phyloP scores from a whole-genome alignment of 75 land plant genomes.

The Ceratopteris richardii region DNA sequence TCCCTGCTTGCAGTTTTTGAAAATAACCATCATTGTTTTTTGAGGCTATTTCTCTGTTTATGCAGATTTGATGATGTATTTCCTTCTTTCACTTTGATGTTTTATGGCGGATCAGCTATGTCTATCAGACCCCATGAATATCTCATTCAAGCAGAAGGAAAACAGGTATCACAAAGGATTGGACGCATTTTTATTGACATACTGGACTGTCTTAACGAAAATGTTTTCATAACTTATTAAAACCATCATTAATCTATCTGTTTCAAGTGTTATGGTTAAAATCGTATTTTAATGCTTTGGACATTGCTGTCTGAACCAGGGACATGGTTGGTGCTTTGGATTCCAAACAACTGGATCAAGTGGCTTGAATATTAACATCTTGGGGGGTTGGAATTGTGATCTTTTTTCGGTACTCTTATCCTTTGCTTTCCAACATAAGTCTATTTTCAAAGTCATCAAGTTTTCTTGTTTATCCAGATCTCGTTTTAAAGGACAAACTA shows the following conservation, averaged over 20 bases:
- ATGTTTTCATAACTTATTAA: too few relatives aligned
- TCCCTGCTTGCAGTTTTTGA: background rate
- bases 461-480: conserved; percentile 43
- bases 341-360: conserved; percentile 3
- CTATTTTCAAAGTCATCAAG: background rate
- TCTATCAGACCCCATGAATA: conserved; percentile 66
- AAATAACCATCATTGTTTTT: too few relatives aligned
- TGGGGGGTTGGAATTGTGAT: background rate
- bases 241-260: too few relatives aligned
- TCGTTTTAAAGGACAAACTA: conserved; percentile 79
- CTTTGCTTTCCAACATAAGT: too few relatives aligned
- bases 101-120: conserved; percentile 43
- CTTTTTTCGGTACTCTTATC: background rate
- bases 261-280: too few relatives aligned
- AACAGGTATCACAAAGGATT: too few relatives aligned
- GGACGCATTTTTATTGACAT: too few relatives aligned
- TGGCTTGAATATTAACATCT: background rate
- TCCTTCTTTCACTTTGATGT: conserved; percentile 54
- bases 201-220: too few relatives aligned
- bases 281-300: too few relatives aligned
- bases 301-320: too few relatives aligned
- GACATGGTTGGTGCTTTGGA: background rate
- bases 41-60: too few relatives aligned
- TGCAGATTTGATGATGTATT: conserved; percentile 76
- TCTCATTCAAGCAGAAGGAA: conserved; percentile 23